Percentiles rank a stretch among this genome's conserved stretches.
Conservation (phyloP, 208 protist species). For the Novymonas esmeraldas region DNA sequence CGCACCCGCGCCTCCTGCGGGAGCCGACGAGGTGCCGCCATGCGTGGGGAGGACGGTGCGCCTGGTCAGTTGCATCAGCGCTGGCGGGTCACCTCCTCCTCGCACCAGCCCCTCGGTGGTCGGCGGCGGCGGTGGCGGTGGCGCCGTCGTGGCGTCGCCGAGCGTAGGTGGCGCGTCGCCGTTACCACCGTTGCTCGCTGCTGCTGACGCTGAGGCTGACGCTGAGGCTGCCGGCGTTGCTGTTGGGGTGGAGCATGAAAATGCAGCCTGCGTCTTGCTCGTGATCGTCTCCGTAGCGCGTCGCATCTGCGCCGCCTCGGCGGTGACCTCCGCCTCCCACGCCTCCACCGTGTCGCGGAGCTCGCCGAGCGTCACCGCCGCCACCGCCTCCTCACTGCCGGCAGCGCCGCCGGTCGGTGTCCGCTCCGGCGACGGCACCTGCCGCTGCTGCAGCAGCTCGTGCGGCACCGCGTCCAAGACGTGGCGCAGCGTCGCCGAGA, state of each 20-base stretch:
- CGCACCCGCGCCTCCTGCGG: too few species aligned
- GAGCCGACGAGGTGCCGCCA: too few species aligned
- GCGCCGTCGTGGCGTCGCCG: background rate
- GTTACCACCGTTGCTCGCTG: background rate
- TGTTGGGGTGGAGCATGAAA: background rate
- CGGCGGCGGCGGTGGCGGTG: background rate
- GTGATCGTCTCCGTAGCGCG: background rate
- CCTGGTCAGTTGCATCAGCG: too few species aligned
- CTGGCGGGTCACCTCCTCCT: too few species aligned
- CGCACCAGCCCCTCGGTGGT: too few species aligned
- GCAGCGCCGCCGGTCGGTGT: background rate
- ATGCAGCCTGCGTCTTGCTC: background rate
- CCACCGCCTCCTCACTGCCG: background rate
- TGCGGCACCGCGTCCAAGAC: constrained; percentile 34
- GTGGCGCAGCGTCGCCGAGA: constrained; percentile 49
- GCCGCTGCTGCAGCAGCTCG: constrained; percentile 8
- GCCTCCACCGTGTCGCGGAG: constrained; percentile 17
- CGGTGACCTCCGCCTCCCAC: constrained; percentile 13
- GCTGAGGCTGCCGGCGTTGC: background rate
- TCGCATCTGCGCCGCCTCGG: constrained; percentile 1
- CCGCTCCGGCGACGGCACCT: constrained; percentile 14
- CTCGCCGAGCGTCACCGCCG: constrained; percentile 14
- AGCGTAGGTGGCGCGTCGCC: background rate
- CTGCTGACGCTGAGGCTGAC: background rate
- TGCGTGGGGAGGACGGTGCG: too few species aligned